Evolutionary conservation across 1,284 basidiomycete genomes (phyloP), one percentile per base, ranked within the genome.

Genomic region (Microbotryomycetes sp.): DNA sequence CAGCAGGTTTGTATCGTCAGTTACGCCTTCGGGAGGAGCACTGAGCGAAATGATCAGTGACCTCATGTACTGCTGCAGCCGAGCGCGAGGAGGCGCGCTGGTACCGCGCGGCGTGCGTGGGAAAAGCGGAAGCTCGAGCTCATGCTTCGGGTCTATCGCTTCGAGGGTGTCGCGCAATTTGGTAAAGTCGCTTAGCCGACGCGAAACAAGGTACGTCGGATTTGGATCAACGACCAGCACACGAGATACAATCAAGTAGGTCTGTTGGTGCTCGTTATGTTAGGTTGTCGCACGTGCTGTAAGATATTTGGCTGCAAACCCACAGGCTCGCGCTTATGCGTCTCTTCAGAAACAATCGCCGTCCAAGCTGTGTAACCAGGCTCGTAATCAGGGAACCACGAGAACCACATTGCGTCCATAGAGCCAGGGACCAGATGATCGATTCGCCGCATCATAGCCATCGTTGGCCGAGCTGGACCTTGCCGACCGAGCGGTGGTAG

Each of bases 41-140:
- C 65, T 61, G 45, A 69, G 65, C 13, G 56, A 28, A 54, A 67
- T 57, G 46, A 65, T 56, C 45, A 67, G 52, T 4, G 46, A 21
- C 24, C 67, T 57, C 18, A 69, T 30, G 52, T 62, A 69, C 1
- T 29, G 41, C 51, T 67, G 67, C 13, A 67, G 45, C 3, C 31
- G 3, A 15, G 45, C 2, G 27, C 62, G 54, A 7, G 59, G 26
- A 0, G 55, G 41, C 0, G 57, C 50, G 4, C n/a, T 41, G 11
- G 18, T 1, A 5, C 5, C 2, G 52, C 4, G n/a, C 41, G 28
- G 9, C 23, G 18, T n/a, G 16, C 15, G 47, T 1, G 66, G 63
- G 5, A 67, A 54, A 21, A 53, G 24, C 0, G 66, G 66, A 5
- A 62, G 52, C 1, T n/a, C 28, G 28, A 67, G 57, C 4, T 30